Evolutionary conservation across 176 grass and related monocot genomes (phyloP).

Genomic region (Raddia guianensis): DNA sequence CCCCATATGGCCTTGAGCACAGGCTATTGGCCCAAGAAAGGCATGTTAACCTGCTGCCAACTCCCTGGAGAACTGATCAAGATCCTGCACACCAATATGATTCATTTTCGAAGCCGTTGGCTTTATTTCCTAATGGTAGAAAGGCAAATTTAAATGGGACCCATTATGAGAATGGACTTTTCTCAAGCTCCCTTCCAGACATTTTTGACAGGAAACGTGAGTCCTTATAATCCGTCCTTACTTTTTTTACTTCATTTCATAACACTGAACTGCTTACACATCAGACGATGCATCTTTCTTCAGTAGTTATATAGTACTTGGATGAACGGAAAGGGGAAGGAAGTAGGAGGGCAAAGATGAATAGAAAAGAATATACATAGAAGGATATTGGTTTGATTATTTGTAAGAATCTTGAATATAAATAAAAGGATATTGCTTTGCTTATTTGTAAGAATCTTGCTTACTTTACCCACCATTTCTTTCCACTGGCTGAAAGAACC

Average conservation of each 20-base stretch:
- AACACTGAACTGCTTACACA: slow-evolving; percentile 8
- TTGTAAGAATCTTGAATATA: slow-evolving; percentile 20
- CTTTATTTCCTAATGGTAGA: slow-evolving; percentile 53
- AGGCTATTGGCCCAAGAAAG: slow-evolving; percentile 49
- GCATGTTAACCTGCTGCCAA: slow-evolving; percentile 43
- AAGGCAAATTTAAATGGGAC: slow-evolving; percentile 43
- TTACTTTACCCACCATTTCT: slow-evolving; percentile 27
- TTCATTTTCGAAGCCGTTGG: slow-evolving; percentile 43
- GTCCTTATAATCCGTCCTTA: slow-evolving; percentile 28
- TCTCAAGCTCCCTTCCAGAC: slow-evolving; percentile 84
- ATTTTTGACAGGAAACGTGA: slow-evolving; percentile 84
- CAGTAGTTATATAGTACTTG: neutral
- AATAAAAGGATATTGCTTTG: neutral
- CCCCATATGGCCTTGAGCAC: slow-evolving; percentile 50
- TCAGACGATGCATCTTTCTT: neutral
- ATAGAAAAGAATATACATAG: neutral
- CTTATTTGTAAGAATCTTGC: slow-evolving; percentile 20
- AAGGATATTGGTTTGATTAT: neutral
- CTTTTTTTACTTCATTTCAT: slow-evolving; percentile 16
- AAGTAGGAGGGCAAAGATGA: slow-evolving; percentile 4
- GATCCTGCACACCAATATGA: slow-evolving; percentile 43
- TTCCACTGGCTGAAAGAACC: slow-evolving; percentile 4
- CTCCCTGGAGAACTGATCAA: slow-evolving; percentile 46
- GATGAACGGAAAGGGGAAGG: neutral
- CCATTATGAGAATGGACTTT: slow-evolving; percentile 61